Evolutionary conservation across 2,329 filamentous ascomycete species (phyloP).

Genomic region (Pseudogymnoascus sp.): DNA sequence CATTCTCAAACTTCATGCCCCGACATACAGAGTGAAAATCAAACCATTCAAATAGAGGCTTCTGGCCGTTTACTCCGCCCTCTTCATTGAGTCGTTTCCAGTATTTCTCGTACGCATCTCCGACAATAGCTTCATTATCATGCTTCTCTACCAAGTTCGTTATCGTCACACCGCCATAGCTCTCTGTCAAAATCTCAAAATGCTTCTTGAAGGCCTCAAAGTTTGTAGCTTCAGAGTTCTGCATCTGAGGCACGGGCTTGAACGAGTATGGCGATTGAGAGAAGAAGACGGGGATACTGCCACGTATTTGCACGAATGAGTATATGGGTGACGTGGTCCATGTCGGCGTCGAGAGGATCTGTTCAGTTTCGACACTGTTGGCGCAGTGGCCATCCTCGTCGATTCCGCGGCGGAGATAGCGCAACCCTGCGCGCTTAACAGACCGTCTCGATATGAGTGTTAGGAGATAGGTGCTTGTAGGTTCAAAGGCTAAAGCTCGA

Average conservation of each 20-base stretch:
- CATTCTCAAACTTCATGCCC: conserved; percentile 97
- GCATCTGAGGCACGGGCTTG: conserved; percentile 74
- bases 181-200: conserved; percentile 57
- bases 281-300: conserved; percentile 91
- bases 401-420: conserved; percentile 82
- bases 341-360: conserved; percentile 67
- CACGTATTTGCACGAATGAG: conserved; percentile 80
- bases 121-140: conserved; percentile 71
- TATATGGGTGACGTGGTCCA: conserved; percentile 61
- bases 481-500: conserved; percentile 10
- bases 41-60: conserved; percentile 83
- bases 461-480: conserved; percentile 42
- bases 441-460: conserved; percentile 89
- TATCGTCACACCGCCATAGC: conserved; percentile 70
- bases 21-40: conserved; percentile 90
- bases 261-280: conserved; percentile 90
- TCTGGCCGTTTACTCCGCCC: conserved; percentile 37
- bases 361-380: conserved; percentile 91
- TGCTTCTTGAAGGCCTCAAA: conserved; percentile 70
- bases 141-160: conserved; percentile 86
- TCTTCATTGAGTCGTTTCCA: conserved; percentile 58
- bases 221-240: conserved; percentile 74
- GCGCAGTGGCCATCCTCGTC: conserved; percentile 84
- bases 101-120: conserved; percentile 65
- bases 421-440: conserved; percentile 73